Base-by-base conservation (phyloP, 768 basidiomycete genomes). In the Phylloporus sp. region DNA sequence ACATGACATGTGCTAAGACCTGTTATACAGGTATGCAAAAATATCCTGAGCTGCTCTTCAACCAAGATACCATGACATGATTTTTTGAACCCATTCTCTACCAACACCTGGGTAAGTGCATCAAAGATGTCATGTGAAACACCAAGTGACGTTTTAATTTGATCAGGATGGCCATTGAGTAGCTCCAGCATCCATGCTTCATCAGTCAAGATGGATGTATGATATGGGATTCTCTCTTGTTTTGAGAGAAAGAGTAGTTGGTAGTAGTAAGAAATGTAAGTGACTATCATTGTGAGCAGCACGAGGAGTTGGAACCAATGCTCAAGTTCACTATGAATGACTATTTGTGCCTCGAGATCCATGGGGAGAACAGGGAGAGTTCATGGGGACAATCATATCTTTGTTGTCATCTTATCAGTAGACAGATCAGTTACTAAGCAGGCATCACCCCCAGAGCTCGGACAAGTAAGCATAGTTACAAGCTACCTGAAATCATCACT, bases 21-120 rank as follows among this genome's bases (percentile, higher is more conserved):
- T 2, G 49, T 58, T 0, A 53, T 33, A 38, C 49, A 53, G 1
- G 47, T 42, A 13, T 56, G 42, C 9, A 56, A 21, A 17, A 58
- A 57, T 4, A 55, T 57, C 0, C 26, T 41, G 5, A 55, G 48
- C 21, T 52, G 45, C n/a, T 57, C 34, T 20, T 55, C 35, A 0
- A 57, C 32, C 0, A 46, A 38, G 2, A 55, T 31, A 4, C 53
- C 49, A 43, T n/a, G 11, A 1, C 10, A 1, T 15, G 21, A 46
- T 13, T 20, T 22, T 22, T 34, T 26, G 10, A 34, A 27, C 0
- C 27, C 23, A 26, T 36, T 32, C 9, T 47, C 13, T 1, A 20
- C 6, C 9, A 51, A 6, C 2, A 35, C 23, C 10, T 43, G 37
- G 3, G 34, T 13, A 4, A 51, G 22, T 17, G 15, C 32, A 27